Percentiles rank a stretch among this genome's conserved stretches.
Evolutionary conservation across 208 protist species (phyloP).

Genomic region (Novymonas esmeraldas): DNA sequence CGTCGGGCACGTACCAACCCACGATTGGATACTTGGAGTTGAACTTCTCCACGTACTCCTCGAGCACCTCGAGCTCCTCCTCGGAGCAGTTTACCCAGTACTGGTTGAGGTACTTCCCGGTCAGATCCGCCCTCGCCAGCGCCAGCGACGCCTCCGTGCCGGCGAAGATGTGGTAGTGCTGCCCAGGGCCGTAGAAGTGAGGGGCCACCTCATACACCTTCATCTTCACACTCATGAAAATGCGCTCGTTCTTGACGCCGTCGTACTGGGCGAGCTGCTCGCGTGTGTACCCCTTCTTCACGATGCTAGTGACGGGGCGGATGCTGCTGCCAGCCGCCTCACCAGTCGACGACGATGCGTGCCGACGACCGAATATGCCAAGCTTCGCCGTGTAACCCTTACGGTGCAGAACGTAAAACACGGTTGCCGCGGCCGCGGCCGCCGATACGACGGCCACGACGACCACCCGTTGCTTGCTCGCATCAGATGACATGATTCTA

Average conservation of each 20-base stretch:
- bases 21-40: constrained; percentile 84
- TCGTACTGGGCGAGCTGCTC: constrained; percentile 72
- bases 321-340: constrained; percentile 33
- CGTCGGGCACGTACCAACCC: constrained; percentile 80
- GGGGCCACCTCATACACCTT: constrained; percentile 86
- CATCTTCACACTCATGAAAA: constrained; percentile 80
- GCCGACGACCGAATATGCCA: constrained; percentile 22
- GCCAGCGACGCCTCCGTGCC: constrained; percentile 71
- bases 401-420: constrained; percentile 27
- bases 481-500: constrained; percentile 12
- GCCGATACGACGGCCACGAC: constrained; percentile 28
- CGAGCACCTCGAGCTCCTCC: constrained; percentile 72
- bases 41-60: constrained; percentile 73
- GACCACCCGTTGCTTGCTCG: constrained; percentile 17
- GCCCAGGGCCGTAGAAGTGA: constrained; percentile 85
- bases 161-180: constrained; percentile 82
- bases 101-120: constrained; percentile 70
- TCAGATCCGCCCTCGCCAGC: constrained; percentile 64
- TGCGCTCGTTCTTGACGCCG: constrained; percentile 58
- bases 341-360: background rate
- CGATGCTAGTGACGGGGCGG: constrained; percentile 51
- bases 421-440: constrained; percentile 9
- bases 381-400: constrained; percentile 32
- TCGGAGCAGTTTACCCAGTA: constrained; percentile 71
- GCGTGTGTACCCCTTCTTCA: constrained; percentile 63